Evolutionary conservation across 345 rosid species (phyloP).

Genomic region (Acer negundo): DNA sequence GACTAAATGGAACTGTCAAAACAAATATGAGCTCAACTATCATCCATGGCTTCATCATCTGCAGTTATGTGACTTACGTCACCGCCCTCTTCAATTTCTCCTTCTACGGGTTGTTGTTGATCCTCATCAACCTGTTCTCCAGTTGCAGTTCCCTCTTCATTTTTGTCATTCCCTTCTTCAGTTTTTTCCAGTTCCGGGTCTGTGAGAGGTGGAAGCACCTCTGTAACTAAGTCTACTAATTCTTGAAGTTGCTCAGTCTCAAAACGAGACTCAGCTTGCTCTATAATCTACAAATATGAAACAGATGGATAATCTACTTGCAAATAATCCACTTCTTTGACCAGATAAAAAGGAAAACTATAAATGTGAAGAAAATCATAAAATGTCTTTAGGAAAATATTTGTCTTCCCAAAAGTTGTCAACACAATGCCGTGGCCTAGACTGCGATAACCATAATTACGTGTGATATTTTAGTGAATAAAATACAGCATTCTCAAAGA

Average conservation of each 20-base stretch:
- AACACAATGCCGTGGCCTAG: not conserved
- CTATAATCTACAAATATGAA: constrained; percentile 33
- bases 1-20: not conserved
- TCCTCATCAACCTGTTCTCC: not conserved
- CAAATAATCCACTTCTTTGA: not conserved
- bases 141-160: not conserved
- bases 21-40: constrained; percentile 7
- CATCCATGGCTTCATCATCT: constrained; percentile 1
- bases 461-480: not conserved
- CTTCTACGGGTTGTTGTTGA: constrained; percentile 6
- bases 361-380: not conserved
- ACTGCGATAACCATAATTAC: not conserved
- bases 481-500: not conserved
- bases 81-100: not conserved
- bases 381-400: not conserved
- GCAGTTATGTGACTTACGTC: constrained; percentile 7
- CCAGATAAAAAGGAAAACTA: not conserved
- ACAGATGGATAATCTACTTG: not conserved
- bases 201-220: constrained; percentile 27
- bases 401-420: not conserved
- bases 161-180: constrained; percentile 18
- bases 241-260: constrained; percentile 34
- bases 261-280: constrained; percentile 35
- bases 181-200: constrained; percentile 6
- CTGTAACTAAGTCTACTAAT: constrained; percentile 25